phyloP scores from a whole-genome alignment of 371 early-diverging fungal genomes.

The Mortierella sp. region DNA sequence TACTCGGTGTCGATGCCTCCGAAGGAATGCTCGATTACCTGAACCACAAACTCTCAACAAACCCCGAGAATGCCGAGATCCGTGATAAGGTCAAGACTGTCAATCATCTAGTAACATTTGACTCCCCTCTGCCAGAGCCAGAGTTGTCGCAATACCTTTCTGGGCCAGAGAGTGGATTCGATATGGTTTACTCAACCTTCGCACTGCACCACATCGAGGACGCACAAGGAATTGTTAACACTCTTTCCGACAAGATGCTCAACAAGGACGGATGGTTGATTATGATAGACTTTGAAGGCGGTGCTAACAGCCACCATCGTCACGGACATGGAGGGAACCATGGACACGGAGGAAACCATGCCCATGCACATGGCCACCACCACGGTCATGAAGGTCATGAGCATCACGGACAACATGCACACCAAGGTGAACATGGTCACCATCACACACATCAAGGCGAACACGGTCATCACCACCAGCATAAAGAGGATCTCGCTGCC shows the following conservation, averaged over 20 bases:
- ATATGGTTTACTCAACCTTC: slow-evolving; percentile 33
- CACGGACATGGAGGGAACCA: not conserved
- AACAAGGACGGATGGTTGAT: slow-evolving; percentile 47
- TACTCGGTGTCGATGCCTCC: slow-evolving; percentile 45
- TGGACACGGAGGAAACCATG: slow-evolving; percentile 15
- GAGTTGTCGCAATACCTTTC: slow-evolving; percentile 19
- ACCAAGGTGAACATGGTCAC: not conserved
- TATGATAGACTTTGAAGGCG: slow-evolving; percentile 24
- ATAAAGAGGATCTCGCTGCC: not conserved
- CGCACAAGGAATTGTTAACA: slow-evolving; percentile 14
- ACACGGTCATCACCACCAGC: slow-evolving; percentile 17
- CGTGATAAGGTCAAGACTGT: slow-evolving; percentile 33
- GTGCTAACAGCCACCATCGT: slow-evolving; percentile 9
- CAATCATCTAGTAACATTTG: slow-evolving; percentile 27
- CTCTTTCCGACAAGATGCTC: slow-evolving; percentile 25
- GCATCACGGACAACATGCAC: not conserved
- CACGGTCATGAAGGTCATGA: not conserved
- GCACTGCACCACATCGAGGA: slow-evolving; percentile 55
- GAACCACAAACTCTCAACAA: slow-evolving; percentile 33
- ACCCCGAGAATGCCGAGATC: slow-evolving; percentile 20
- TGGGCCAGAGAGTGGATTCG: slow-evolving; percentile 27
- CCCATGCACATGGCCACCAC: not conserved
- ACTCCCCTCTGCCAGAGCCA: slow-evolving; percentile 31
- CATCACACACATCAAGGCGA: not conserved
- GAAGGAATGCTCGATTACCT: slow-evolving; percentile 36